Percentiles rank a stretch among this genome's conserved stretches.
These are phyloP conservation scores for Pisolithus thermaeus DNA, from an alignment of 1,284 basidiomycete species.

Conservation along the genomic window DNA sequence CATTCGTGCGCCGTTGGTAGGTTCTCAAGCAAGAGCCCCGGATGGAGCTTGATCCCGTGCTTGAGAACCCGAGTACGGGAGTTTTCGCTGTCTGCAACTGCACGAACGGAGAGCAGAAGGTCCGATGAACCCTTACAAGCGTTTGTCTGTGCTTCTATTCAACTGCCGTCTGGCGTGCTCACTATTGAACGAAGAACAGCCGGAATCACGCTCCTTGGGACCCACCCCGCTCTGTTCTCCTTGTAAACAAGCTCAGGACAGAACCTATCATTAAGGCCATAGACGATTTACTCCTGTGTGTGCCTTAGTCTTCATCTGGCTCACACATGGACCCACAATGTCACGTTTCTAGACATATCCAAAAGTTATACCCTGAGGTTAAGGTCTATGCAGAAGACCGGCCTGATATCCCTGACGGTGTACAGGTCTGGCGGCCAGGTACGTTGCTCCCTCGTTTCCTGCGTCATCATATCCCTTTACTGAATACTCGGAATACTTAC, in stretches of 20 bases:
- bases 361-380: slow-evolving; percentile 61
- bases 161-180: slow-evolving; percentile 12
- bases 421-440: slow-evolving; percentile 62
- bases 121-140: slow-evolving; percentile 11
- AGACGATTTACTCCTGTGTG: slow-evolving; percentile 62
- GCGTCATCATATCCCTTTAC: slow-evolving; percentile 4
- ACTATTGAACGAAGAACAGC: slow-evolving; percentile 22
- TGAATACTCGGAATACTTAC: not conserved
- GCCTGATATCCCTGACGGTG: slow-evolving; percentile 59
- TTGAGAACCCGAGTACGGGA: not conserved
- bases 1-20: not conserved
- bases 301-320: slow-evolving; percentile 1
- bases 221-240: slow-evolving; percentile 46
- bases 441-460: slow-evolving; percentile 9
- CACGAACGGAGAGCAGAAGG: not conserved
- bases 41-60: not conserved
- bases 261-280: slow-evolving; percentile 70
- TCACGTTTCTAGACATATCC: slow-evolving; percentile 48
- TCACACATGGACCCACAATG: slow-evolving; percentile 2
- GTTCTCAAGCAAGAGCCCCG: not conserved
- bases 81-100: not conserved
- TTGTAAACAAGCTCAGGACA: slow-evolving; percentile 74
- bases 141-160: slow-evolving; percentile 20
- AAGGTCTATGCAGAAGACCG: slow-evolving; percentile 72
- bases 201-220: slow-evolving; percentile 14